A percentile compares a stretch with the other conserved stretches of the same genome.
Evolutionary conservation across 116 monocot species (phyloP).

Genomic region (Dioscorea cayenensis): DNA sequence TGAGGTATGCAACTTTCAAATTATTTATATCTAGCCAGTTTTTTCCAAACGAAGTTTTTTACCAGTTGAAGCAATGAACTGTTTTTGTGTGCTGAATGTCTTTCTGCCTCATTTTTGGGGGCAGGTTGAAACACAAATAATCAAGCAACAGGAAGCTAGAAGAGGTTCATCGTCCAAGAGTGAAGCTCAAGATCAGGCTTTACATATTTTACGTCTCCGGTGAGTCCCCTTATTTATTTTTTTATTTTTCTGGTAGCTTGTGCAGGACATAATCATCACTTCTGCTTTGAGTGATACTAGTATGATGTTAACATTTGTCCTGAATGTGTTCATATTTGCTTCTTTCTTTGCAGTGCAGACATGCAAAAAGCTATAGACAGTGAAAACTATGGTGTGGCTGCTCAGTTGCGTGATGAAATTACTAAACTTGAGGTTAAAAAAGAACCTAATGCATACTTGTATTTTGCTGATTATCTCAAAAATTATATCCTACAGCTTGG

Average conservation of each 20-base stretch:
- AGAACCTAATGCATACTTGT: neutral
- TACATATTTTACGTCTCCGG: constrained; percentile 66
- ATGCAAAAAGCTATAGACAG: constrained; percentile 76
- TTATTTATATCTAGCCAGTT: neutral
- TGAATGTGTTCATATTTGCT: neutral
- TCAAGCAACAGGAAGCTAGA: constrained; percentile 67
- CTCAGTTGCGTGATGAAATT: constrained; percentile 77
- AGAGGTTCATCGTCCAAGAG: constrained; percentile 77
- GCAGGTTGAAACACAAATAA: constrained; percentile 74
- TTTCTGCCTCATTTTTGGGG: constrained; percentile 4
- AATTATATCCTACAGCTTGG: neutral
- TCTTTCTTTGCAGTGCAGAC: constrained; percentile 66
- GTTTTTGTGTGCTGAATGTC: neutral
- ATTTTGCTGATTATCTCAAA: neutral
- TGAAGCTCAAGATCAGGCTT: constrained; percentile 84
- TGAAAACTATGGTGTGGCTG: constrained; percentile 76
- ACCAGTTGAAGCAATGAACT: neutral
- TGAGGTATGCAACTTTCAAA: constrained; percentile 41
- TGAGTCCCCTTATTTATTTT: constrained; percentile 14
- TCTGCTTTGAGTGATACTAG: neutral
- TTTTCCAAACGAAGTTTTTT: neutral
- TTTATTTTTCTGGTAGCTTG: neutral
- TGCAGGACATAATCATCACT: neutral
- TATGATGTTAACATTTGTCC: neutral
- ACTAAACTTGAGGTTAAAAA: constrained; percentile 68